Percentiles rank a stretch among this genome's conserved stretches.
Evolutionary conservation across 768 basidiomycete genomes (phyloP).

Genomic region (Tulasnella sp.): DNA sequence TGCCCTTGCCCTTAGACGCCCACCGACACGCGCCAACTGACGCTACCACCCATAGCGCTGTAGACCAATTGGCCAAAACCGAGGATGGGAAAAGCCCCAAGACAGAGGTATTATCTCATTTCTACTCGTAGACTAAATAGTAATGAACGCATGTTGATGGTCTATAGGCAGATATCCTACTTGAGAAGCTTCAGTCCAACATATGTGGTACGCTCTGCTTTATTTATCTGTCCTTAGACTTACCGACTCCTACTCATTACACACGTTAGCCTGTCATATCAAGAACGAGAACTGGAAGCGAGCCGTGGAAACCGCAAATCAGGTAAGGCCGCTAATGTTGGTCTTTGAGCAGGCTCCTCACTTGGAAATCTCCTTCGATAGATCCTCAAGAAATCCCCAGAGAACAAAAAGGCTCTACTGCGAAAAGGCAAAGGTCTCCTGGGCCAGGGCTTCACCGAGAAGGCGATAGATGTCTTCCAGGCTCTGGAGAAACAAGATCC

Average conservation of each 20-base stretch:
- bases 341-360: neutral
- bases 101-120: conserved; percentile 6
- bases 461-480: conserved; percentile 51
- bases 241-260: no score
- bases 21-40: no score
- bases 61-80: neutral
- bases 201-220: conserved; percentile 37
- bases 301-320: conserved; percentile 68
- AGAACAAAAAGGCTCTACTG: conserved; percentile 70
- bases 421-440: conserved; percentile 71
- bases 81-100: conserved; percentile 12
- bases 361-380: conserved; percentile 25
- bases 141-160: conserved; percentile 3
- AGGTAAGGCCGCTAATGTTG: conserved; percentile 32
- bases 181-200: conserved; percentile 77
- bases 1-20: neutral
- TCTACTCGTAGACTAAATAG: neutral
- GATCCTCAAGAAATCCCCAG: conserved; percentile 64
- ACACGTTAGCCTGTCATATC: conserved; percentile 54
- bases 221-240: no score
- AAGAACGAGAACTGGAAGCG: conserved; percentile 73
- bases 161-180: conserved; percentile 53
- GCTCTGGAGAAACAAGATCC: conserved; percentile 56
- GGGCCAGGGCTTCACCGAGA: conserved; percentile 66
- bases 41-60: neutral